Evolutionary conservation across 1,284 basidiomycete species (phyloP), one percentile per base, ranked within the genome.

Genomic region (Fistulinella cinereoalba): DNA sequence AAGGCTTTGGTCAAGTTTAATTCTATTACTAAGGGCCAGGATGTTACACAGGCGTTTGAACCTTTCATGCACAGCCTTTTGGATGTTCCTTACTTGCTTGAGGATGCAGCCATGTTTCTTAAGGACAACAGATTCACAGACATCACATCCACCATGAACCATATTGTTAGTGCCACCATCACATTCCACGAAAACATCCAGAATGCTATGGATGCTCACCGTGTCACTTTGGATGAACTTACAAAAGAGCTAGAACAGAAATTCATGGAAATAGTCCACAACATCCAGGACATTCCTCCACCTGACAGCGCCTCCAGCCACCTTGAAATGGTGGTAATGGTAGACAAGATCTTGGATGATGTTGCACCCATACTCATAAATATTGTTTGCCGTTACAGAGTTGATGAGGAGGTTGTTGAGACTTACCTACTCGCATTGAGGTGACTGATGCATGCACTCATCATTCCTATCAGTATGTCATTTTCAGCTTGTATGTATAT

Each of bases 401-500:
- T 57, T 3, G 38, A 44, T 6, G 37, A 36, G n/a, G 37, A 38
- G 1, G 19, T 32, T 2, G 43, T 51, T 3, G 25, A n/a, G 1
- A 18, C 10, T 3, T 60, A 41, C 24, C 3, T 56, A 1, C 1
- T 3, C 3, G 12, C n/a, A 21, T 24, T 56, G 28, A 44, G 25
- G 23, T 41, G 39, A 5, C 41, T 25, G 1, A 4, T 53, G 1
- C 19, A 22, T 1, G n/a, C 22, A 1, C 49, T 57, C 16, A 41
- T 32, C 0, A 47, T 46, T 2, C 13, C 37, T 1, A 23, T 60
- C 3, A 45, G 58, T 60, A 39, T 3, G 57, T 37, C 7, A 1
- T 57, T 1, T 3, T 57, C 2, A n/a, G 24, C 0, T 0, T 56
- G 6, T 40, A 61, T 36, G 56, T 56, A 19, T 61, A 61, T 1